Conservation (phyloP, 768 basidiomycete genomes). For the Pisolithus tinctorius region DNA sequence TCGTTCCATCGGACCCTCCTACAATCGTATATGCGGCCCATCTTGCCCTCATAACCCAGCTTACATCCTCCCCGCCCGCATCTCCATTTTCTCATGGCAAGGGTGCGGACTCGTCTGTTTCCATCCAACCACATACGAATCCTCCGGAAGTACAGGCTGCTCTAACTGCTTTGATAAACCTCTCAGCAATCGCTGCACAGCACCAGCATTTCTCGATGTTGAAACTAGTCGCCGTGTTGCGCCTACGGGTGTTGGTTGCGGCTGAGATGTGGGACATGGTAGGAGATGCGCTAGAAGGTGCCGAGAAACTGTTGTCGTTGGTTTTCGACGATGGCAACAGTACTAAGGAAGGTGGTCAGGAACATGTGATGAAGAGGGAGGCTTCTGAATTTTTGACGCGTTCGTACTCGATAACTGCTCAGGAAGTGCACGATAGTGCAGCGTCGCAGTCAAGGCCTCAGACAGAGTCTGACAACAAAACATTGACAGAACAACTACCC, state of each 20-base stretch:
- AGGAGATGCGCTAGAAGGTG: slow-evolving; percentile 36
- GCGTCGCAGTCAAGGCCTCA: slow-evolving; percentile 20
- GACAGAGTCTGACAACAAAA: neutral
- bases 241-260: slow-evolving; percentile 48
- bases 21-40: slow-evolving; percentile 49
- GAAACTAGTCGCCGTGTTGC: slow-evolving; percentile 48
- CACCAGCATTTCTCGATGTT: slow-evolving; percentile 37
- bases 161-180: slow-evolving; percentile 20
- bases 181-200: slow-evolving; percentile 26
- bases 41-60: slow-evolving; percentile 45
- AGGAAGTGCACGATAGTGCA: slow-evolving; percentile 19
- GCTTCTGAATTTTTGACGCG: slow-evolving; percentile 13
- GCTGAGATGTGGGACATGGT: slow-evolving; percentile 51
- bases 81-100: neutral
- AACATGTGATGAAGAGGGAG: slow-evolving; percentile 8
- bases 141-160: neutral
- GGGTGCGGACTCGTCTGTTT: too few species aligned
- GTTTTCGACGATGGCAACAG: slow-evolving; percentile 14
- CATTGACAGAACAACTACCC: neutral
- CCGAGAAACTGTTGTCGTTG: slow-evolving; percentile 47
- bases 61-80: slow-evolving; percentile 23
- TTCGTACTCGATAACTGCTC: slow-evolving; percentile 24
- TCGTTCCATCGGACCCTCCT: slow-evolving; percentile 42
- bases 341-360: slow-evolving; percentile 1
- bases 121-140: neutral